Conservation (phyloP, 2,329 filamentous ascomycete genomes). For the Daldinia eschscholtzii region DNA sequence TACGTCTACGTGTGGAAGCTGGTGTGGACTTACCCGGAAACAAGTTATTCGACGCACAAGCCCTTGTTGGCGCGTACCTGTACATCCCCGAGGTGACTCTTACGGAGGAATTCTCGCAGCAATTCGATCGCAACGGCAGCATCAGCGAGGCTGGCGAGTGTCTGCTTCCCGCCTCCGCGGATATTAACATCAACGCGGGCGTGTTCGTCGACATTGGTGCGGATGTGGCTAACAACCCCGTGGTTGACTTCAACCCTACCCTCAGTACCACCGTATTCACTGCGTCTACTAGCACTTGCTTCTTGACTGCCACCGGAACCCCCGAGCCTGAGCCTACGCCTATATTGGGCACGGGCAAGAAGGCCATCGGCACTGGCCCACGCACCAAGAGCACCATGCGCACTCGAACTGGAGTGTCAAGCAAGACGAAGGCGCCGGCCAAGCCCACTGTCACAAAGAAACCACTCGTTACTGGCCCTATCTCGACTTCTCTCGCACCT, state of each 20-base stretch:
- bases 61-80: constrained; percentile 47
- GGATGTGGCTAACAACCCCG: constrained; percentile 40
- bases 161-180: constrained; percentile 44
- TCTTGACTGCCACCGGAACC: constrained; percentile 26
- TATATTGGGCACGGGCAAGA: constrained; percentile 4
- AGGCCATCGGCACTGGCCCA: constrained; percentile 1
- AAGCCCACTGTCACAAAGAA: constrained; percentile 4
- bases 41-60: constrained; percentile 42
- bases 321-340: constrained; percentile 4
- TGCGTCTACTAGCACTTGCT: constrained; percentile 46
- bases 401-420: neutral
- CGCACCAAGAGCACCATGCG: constrained; percentile 5
- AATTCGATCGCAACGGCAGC: constrained; percentile 27
- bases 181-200: constrained; percentile 51
- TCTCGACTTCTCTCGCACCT: neutral
- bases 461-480: constrained; percentile 3
- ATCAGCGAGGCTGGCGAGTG: constrained; percentile 23
- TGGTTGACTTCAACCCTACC: constrained; percentile 46
- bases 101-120: constrained; percentile 25
- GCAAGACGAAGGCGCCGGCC: neutral
- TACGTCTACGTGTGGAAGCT: constrained; percentile 46
- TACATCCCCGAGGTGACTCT: constrained; percentile 47
- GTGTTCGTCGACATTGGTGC: constrained; percentile 49
- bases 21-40: constrained; percentile 44
- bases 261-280: constrained; percentile 48